These are phyloP conservation scores for Tuber calosporum DNA, from an alignment of 495 filamentous ascomycete genomes.

Conservation along the genomic window DNA sequence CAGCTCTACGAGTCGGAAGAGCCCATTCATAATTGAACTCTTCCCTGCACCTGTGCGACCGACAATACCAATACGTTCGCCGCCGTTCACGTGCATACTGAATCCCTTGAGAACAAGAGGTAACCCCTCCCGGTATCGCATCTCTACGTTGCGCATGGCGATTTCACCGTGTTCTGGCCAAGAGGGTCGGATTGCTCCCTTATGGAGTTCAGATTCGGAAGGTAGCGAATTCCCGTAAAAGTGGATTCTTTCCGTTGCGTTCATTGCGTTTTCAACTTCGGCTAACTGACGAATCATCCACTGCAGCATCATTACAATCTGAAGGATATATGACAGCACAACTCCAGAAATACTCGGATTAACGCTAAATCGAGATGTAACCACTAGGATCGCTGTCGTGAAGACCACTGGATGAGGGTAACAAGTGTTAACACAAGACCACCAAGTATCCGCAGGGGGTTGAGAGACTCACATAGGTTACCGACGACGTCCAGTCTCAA, in stretches of 20 bases:
- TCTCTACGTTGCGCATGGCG: slow-evolving; percentile 72
- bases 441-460: no score
- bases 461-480: slow-evolving; percentile 45
- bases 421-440: not conserved
- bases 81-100: slow-evolving; percentile 66
- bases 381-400: slow-evolving; percentile 78
- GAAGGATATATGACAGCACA: slow-evolving; percentile 84
- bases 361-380: slow-evolving; percentile 86
- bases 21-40: slow-evolving; percentile 83
- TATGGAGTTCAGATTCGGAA: slow-evolving; percentile 75
- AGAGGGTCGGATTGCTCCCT: slow-evolving; percentile 51
- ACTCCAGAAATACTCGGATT: slow-evolving; percentile 76
- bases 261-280: slow-evolving; percentile 97
- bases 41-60: slow-evolving; percentile 93
- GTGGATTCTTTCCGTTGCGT: slow-evolving; percentile 84
- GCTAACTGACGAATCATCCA: slow-evolving; percentile 91
- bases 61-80: slow-evolving; percentile 88
- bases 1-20: slow-evolving; percentile 86
- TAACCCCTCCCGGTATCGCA: slow-evolving; percentile 78
- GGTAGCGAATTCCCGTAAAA: slow-evolving; percentile 85
- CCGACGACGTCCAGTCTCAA: slow-evolving; percentile 77
- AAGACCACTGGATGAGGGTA: slow-evolving; percentile 56
- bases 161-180: slow-evolving; percentile 88
- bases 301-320: slow-evolving; percentile 93
- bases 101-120: slow-evolving; percentile 79